Percentiles rank a stretch among this genome's conserved stretches.
These are phyloP conservation scores for Exutisphaerella laricina DNA, from an alignment of 2,329 filamentous ascomycete genomes.

Conservation along the genomic window DNA sequence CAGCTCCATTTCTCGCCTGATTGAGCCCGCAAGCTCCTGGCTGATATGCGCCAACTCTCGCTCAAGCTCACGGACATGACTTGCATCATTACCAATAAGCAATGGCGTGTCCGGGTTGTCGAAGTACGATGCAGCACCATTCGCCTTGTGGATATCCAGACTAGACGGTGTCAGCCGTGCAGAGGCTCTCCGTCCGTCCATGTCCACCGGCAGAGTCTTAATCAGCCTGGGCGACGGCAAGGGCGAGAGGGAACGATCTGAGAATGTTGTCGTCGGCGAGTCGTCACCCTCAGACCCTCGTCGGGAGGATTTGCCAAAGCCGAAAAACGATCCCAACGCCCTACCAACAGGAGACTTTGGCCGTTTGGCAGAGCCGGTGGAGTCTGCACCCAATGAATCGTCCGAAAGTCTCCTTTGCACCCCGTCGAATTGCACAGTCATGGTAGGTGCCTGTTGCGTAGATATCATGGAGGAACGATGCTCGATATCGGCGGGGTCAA, in stretches of 20 bases:
- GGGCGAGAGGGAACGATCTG: slow-evolving; percentile 55
- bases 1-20: slow-evolving; percentile 90
- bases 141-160: slow-evolving; percentile 49
- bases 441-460: slow-evolving; percentile 25
- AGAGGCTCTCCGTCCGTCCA: slow-evolving; percentile 26
- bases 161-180: slow-evolving; percentile 40
- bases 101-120: slow-evolving; percentile 44
- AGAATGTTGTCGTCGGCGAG: slow-evolving; percentile 59
- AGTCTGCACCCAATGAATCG: slow-evolving; percentile 25
- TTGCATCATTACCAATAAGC: slow-evolving; percentile 36
- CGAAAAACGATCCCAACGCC: slow-evolving; percentile 58
- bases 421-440: slow-evolving; percentile 32
- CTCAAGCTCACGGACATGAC: slow-evolving; percentile 80
- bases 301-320: slow-evolving; percentile 53
- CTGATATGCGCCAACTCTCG: slow-evolving; percentile 91
- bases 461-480: slow-evolving; percentile 23
- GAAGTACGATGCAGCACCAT: slow-evolving; percentile 41
- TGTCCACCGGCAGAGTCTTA: slow-evolving; percentile 28
- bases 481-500: slow-evolving; percentile 7
- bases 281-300: slow-evolving; percentile 48
- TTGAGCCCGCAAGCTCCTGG: slow-evolving; percentile 84
- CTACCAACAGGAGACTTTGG: slow-evolving; percentile 44
- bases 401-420: slow-evolving; percentile 33
- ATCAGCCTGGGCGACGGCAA: slow-evolving; percentile 47
- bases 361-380: slow-evolving; percentile 25